Conservation (phyloP, 2,329 filamentous ascomycete species). For the Eutypa lata region DNA sequence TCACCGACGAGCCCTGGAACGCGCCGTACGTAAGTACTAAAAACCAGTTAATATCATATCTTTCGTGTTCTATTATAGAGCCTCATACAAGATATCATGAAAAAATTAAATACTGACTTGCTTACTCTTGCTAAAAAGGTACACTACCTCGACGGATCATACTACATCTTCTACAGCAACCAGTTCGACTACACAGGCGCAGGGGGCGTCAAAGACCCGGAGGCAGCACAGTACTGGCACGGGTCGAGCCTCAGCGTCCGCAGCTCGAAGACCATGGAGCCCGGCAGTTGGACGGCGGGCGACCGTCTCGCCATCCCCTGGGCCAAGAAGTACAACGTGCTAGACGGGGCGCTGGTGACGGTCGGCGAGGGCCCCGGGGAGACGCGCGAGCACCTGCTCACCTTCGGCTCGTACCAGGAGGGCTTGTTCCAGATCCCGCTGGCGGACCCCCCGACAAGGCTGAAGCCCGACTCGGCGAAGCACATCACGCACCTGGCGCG, state of each 20-base stretch:
- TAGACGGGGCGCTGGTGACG: constrained; percentile 16
- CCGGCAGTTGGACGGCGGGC: constrained; percentile 14
- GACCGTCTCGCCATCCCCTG: constrained; percentile 18
- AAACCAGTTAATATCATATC: no score
- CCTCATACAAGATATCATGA: no score
- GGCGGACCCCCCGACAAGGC: constrained; percentile 11
- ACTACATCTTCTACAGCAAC: constrained; percentile 21
- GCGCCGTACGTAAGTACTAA: constrained; percentile 15
- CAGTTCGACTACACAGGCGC: constrained; percentile 17
- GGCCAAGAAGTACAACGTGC: constrained; percentile 18
- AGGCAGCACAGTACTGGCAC: constrained; percentile 11
- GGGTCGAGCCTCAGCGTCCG: constrained; percentile 14
- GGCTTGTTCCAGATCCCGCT: constrained; percentile 21
- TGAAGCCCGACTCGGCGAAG: constrained; percentile 9
- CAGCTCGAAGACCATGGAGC: constrained; percentile 16
- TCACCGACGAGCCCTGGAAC: constrained; percentile 13
- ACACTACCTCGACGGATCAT: constrained; percentile 15
- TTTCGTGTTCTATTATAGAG: no score
- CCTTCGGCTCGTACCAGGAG: constrained; percentile 22
- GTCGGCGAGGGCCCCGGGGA: constrained; percentile 6
- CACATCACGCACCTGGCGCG: constrained; percentile 14
- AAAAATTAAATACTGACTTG: no score
- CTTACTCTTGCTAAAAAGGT: no score
- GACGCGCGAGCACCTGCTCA: constrained; percentile 10
- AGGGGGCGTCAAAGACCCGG: constrained; percentile 12